Evolutionary conservation across 768 basidiomycete species (phyloP).

Genomic region (Termitomyces sp.): DNA sequence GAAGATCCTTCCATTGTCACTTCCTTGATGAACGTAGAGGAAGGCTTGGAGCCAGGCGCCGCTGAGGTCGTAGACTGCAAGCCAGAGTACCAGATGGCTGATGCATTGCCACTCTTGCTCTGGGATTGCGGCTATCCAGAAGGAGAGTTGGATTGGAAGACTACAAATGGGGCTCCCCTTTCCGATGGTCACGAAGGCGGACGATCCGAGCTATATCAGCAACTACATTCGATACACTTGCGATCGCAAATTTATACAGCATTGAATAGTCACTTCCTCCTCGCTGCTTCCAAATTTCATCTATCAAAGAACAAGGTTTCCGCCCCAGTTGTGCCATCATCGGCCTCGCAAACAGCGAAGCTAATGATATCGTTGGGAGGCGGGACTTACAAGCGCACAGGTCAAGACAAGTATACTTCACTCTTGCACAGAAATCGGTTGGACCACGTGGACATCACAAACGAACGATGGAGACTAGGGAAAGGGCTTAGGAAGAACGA

Average conservation of each 20-base stretch:
- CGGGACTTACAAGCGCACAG: conserved; percentile 56
- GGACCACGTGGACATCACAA: conserved; percentile 68
- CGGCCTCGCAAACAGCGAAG: background rate
- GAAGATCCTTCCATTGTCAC: conserved; percentile 71
- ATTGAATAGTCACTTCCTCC: conserved; percentile 63
- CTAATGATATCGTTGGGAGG: conserved; percentile 68
- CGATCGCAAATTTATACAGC: conserved; percentile 64
- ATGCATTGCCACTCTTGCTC: conserved; percentile 84
- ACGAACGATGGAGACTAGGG: conserved; percentile 75
- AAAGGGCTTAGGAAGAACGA: conserved; percentile 50
- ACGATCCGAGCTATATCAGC: conserved; percentile 42
- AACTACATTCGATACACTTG: conserved; percentile 49
- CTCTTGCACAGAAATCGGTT: conserved; percentile 65
- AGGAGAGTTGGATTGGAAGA: conserved; percentile 70
- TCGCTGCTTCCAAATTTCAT: conserved; percentile 52
- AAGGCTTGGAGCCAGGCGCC: conserved; percentile 34
- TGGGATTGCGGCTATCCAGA: conserved; percentile 83
- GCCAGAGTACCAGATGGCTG: conserved; percentile 93
- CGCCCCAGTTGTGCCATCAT: conserved; percentile 1
- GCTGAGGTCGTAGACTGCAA: conserved; percentile 61
- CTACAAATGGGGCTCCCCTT: conserved; percentile 17
- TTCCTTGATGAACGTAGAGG: conserved; percentile 69
- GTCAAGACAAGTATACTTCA: conserved; percentile 54
- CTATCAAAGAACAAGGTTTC: conserved; percentile 31
- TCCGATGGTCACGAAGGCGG: conserved; percentile 18